These are phyloP conservation scores for Earliella scabrosa DNA, from an alignment of 1,284 basidiomycete genomes.

Conservation along the genomic window DNA sequence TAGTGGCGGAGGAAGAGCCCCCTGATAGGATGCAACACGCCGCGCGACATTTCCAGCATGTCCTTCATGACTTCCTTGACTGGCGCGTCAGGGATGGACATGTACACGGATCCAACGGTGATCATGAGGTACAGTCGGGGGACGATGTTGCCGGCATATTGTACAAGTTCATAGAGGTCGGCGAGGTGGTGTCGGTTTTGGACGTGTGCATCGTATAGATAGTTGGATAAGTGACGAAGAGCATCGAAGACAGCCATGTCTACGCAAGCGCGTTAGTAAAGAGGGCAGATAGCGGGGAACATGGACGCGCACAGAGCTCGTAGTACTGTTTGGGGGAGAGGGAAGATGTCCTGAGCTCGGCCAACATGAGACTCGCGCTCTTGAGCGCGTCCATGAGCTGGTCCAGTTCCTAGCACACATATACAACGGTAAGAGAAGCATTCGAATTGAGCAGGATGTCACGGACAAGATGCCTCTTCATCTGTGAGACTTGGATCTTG, in stretches of 20 bases:
- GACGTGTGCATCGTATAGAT: constrained; percentile 92
- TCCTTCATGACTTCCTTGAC: constrained; percentile 99
- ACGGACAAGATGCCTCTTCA: constrained; percentile 89
- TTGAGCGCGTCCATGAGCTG: constrained; percentile 98
- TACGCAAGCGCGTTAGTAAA: constrained; percentile 36
- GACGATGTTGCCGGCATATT: constrained; percentile 95
- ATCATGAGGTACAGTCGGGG: constrained; percentile 97
- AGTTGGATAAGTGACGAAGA: constrained; percentile 90
- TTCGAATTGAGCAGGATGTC: neutral
- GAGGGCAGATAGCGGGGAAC: neutral
- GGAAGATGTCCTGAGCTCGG: constrained; percentile 90
- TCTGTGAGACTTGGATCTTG: constrained; percentile 92
- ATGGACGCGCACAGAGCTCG: constrained; percentile 78
- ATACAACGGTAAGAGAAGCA: neutral
- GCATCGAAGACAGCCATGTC: constrained; percentile 98
- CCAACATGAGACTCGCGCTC: constrained; percentile 93
- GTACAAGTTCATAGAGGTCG: constrained; percentile 96
- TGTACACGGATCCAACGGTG: constrained; percentile 96
- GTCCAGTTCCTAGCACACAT: constrained; percentile 72
- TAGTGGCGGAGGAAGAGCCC: constrained; percentile 95
- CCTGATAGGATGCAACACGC: constrained; percentile 91
- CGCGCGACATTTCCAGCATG: constrained; percentile 98
- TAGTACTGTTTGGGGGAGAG: constrained; percentile 96
- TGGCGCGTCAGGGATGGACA: constrained; percentile 94
- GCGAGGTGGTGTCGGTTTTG: constrained; percentile 91